A percentile compares a stretch with the other conserved stretches of the same genome.
Evolutionary conservation across 2,329 filamentous ascomycete genomes (phyloP).

Genomic region (Cladobotryum protrusum): DNA sequence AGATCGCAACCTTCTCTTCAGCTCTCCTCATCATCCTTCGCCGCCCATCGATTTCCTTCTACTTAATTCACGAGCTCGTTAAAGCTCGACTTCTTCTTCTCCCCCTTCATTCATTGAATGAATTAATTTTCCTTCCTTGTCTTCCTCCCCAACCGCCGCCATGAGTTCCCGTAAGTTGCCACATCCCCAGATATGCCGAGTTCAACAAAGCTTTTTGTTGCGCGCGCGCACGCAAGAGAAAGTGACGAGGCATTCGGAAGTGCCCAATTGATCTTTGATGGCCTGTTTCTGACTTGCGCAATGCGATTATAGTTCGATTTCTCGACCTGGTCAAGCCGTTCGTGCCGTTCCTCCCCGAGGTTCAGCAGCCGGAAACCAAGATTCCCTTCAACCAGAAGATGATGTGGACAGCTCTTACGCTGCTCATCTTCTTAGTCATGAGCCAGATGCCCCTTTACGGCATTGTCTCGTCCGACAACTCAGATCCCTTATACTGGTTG

Average conservation of each 20-base stretch:
- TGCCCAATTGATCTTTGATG: conserved; percentile 23
- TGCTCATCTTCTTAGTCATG: conserved; percentile 99
- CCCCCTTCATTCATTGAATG: conserved; percentile 33
- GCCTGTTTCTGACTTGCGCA: conserved; percentile 21
- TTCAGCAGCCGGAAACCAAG: conserved; percentile 97
- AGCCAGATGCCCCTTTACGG: conserved; percentile 99
- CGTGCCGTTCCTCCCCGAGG: conserved; percentile 98
- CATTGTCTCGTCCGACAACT: conserved; percentile 97
- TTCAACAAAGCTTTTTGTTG: conserved; percentile 11
- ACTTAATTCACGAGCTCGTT: conserved; percentile 30
- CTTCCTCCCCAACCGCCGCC: conserved; percentile 34
- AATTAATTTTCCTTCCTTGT: conserved; percentile 34
- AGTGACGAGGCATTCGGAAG: conserved; percentile 8
- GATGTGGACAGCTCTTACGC: conserved; percentile 90
- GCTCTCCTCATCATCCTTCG: conserved; percentile 27
- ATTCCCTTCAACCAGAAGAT: conserved; percentile 97
- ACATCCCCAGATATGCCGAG: conserved; percentile 4
- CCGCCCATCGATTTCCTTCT: conserved; percentile 20
- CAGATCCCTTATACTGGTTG: conserved; percentile 98
- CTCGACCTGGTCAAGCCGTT: conserved; percentile 99
- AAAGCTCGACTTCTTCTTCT: conserved; percentile 31
- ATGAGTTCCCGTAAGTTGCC: conserved; percentile 52
- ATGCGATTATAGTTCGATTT: conserved; percentile 70
- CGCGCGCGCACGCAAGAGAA: conserved; percentile 11
- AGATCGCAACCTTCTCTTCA: conserved; percentile 36